Evolutionary conservation across 2,329 filamentous ascomycete species (phyloP).

Genomic region (Massarina eburnea): DNA sequence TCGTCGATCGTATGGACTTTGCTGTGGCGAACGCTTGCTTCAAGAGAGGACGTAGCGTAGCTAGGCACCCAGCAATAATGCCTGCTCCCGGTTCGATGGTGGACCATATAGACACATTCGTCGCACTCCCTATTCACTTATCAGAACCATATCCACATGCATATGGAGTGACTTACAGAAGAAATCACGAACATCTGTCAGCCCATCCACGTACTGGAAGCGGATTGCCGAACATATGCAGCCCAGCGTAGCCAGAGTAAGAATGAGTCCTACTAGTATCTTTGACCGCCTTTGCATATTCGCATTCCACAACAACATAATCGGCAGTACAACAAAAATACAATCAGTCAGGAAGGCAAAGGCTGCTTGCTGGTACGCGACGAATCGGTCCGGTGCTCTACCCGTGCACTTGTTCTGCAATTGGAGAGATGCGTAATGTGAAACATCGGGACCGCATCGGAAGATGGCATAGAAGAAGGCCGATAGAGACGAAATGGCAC

Average conservation of each 20-base stretch:
- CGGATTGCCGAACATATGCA: constrained; percentile 58
- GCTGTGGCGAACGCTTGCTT: constrained; percentile 9
- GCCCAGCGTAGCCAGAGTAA: constrained; percentile 54
- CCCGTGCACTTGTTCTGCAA: constrained; percentile 44
- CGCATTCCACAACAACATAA: constrained; percentile 57
- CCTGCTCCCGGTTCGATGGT: constrained; percentile 31
- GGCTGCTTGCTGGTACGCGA: constrained; percentile 49
- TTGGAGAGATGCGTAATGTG: constrained; percentile 34
- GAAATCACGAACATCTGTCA: constrained; percentile 48
- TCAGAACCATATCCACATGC: neutral
- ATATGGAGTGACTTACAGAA: constrained; percentile 36
- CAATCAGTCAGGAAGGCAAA: constrained; percentile 36
- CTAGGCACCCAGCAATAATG: constrained; percentile 51
- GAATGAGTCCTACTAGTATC: constrained; percentile 54
- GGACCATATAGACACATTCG: constrained; percentile 47
- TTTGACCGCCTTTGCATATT: constrained; percentile 59
- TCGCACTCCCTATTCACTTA: constrained; percentile 40
- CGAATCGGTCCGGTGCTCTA: constrained; percentile 52
- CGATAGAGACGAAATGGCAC: constrained; percentile 32
- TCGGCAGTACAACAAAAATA: constrained; percentile 34
- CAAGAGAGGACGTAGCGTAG: constrained; percentile 52
- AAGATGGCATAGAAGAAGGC: constrained; percentile 56
- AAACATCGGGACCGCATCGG: constrained; percentile 47
- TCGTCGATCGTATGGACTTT: constrained; percentile 15
- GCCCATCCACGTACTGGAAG: constrained; percentile 48